Evolutionary conservation across 2,329 filamentous ascomycete species (phyloP).

Genomic region (Diaporthe vexans): DNA sequence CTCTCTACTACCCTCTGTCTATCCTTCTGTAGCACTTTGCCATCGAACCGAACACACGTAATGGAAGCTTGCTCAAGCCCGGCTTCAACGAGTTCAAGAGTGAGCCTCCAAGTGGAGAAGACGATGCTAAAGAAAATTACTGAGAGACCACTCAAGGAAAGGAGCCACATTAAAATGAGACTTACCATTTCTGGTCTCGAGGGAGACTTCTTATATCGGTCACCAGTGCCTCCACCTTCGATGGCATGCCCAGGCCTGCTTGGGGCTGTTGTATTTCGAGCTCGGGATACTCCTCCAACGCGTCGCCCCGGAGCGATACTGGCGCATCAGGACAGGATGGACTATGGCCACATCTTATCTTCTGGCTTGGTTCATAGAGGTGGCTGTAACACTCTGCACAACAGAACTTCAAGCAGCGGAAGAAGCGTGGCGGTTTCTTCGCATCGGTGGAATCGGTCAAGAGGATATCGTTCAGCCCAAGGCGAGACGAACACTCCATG

Average conservation of each 20-base stretch:
- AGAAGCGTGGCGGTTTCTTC: conserved; percentile 46
- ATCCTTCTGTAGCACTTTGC: conserved; percentile 58
- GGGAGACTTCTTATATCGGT: conserved; percentile 46
- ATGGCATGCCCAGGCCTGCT: conserved; percentile 42
- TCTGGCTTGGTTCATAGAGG: fast-evolving
- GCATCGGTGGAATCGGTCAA: conserved; percentile 40
- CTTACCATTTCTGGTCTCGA: conserved; percentile 53
- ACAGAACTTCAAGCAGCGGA: conserved; percentile 51
- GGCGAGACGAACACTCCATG: conserved; percentile 46
- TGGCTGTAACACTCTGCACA: conserved; percentile 50
- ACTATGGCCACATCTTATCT: conserved; percentile 46
- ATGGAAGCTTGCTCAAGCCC: conserved; percentile 55
- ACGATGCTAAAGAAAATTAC: conserved; percentile 56
- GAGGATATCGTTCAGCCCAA: conserved; percentile 46
- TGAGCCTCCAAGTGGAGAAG: conserved; percentile 65
- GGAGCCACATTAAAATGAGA: not conserved
- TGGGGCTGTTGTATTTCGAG: not conserved
- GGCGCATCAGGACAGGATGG: conserved; percentile 45
- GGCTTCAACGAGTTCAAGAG: conserved; percentile 60
- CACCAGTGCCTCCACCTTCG: conserved; percentile 53
- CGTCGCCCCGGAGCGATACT: conserved; percentile 45
- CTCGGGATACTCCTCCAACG: conserved; percentile 45
- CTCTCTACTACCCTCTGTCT: conserved; percentile 55
- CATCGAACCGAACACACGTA: conserved; percentile 59
- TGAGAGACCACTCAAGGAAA: not conserved